Evolutionary conservation across 2,329 filamentous ascomycete species (phyloP).

Genomic region (Dothidotthia symphoricarpi): DNA sequence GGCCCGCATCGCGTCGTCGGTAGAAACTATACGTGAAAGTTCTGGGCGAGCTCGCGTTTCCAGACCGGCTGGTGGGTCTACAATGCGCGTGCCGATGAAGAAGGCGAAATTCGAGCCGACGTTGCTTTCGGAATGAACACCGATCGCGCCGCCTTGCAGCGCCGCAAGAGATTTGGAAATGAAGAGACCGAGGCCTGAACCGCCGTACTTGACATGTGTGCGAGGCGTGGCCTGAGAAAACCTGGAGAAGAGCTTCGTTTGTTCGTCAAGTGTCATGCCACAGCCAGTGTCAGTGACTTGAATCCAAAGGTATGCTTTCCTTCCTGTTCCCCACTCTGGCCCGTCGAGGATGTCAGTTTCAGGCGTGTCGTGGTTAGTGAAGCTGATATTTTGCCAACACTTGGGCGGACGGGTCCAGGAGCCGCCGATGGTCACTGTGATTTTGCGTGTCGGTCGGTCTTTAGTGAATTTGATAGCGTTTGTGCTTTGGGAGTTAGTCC

Average conservation of each 20-base stretch:
- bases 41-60: slow-evolving; percentile 7
- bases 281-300: slow-evolving; percentile 42
- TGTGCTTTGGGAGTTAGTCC: slow-evolving; percentile 29
- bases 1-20: slow-evolving; percentile 22
- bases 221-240: slow-evolving; percentile 33
- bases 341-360: slow-evolving; percentile 9
- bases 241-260: slow-evolving; percentile 32
- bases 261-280: slow-evolving; percentile 41
- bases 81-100: slow-evolving; percentile 36
- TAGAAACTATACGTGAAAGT: slow-evolving; percentile 10
- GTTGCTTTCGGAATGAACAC: slow-evolving; percentile 39
- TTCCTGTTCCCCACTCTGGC: slow-evolving; percentile 33
- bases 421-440: slow-evolving; percentile 42
- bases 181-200: slow-evolving; percentile 45
- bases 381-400: slow-evolving; percentile 16
- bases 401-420: slow-evolving; percentile 15
- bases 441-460: slow-evolving; percentile 31
- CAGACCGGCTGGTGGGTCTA: slow-evolving; percentile 10
- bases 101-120: slow-evolving; percentile 43
- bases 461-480: slow-evolving; percentile 41
- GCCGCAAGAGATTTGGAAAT: slow-evolving; percentile 40
- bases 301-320: slow-evolving; percentile 37
- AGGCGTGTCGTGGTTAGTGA: slow-evolving; percentile 11
- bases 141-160: slow-evolving; percentile 45
- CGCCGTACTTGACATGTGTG: slow-evolving; percentile 42